Base-by-base conservation (phyloP, 345 rosid genomes). In the Isatis tinctoria region DNA sequence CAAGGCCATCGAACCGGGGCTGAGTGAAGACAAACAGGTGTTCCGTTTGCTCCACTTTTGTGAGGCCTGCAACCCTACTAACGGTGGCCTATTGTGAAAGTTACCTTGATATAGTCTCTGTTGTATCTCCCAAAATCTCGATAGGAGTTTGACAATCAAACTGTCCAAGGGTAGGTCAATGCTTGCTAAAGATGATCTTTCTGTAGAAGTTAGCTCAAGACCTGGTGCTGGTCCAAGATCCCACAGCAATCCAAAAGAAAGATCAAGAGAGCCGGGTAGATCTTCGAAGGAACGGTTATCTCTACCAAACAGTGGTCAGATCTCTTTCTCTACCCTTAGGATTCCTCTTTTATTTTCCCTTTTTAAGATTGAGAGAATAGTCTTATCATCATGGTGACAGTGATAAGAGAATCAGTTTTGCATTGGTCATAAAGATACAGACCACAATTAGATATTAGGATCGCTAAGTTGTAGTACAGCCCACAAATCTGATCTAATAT, bases 231-330 rank as follows among this genome's bases (percentile, higher is more conserved):
- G 66, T 80, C 62, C 85, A 74, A 84, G 91, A 85, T 92, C 97
- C 7, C 87, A 63, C n/a, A 90, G 98, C 85, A 96, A 90, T 74
- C 97, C 96, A 13, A 96, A 90, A 82, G 96, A 92, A 83, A 85
- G 98, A 77, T 39, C 84, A 43, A 63, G 71, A 35, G 85, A 76
- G 67, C 61, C 83, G n/a, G 84, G 78, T 74, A 87, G 87, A 78
- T 87, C 72, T 28, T 74, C 75, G 43, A 90, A 80, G 80, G 88
- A 86, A 85, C 86, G 91, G 35, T 65, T 87, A 44, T 96, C 97
- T 74, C 82, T 96, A 41, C 91, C 96, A 43, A 90, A 76, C 78
- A 82, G 24, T 37, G 90, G 97, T 92, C 65, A 77, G 83, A 60
- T 73, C 59, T 30, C 79, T 71, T 33, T 71, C 41, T 69, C 71